Percentiles rank a stretch among this genome's conserved stretches.
Evolutionary conservation across 305 asterid species (phyloP).

Genomic region (Fraxinus sp.): DNA sequence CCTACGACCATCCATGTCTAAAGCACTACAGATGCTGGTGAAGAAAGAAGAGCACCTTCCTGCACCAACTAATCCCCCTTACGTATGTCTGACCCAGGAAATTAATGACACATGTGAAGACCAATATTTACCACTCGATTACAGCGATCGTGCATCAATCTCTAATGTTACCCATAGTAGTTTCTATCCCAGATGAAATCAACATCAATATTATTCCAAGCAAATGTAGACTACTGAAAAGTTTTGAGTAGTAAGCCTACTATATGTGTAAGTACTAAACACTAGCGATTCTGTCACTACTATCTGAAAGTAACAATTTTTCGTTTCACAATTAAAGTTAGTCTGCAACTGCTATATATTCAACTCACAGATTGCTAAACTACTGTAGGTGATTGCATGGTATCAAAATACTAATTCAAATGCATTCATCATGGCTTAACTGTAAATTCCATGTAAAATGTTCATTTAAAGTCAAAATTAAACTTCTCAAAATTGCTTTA

Average conservation of each 20-base stretch:
- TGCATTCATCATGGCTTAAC: background rate
- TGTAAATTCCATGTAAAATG: background rate
- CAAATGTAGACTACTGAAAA: background rate
- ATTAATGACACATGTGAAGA: conserved; percentile 32
- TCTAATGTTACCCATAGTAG: conserved; percentile 62
- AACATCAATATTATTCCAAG: background rate
- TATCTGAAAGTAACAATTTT: background rate
- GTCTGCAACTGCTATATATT: conserved; percentile 13
- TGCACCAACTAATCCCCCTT: conserved; percentile 67
- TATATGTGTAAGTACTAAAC: background rate
- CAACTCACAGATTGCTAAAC: background rate
- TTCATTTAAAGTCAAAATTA: too few relatives aligned
- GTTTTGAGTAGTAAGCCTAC: background rate
- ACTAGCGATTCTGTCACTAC: background rate
- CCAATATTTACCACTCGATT: background rate
- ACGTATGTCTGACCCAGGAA: conserved; percentile 67
- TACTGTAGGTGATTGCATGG: background rate
- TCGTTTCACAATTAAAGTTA: background rate
- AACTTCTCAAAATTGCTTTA: too few relatives aligned
- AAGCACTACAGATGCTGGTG: conserved; percentile 55
- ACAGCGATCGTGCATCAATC: conserved; percentile 27
- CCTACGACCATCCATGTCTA: conserved; percentile 67
- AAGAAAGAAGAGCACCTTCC: conserved; percentile 57
- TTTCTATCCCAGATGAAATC: conserved; percentile 59
- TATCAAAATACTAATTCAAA: background rate